Percentiles rank a stretch among this genome's conserved stretches.
These are phyloP conservation scores for Wickerhamomyces rabaulensis DNA, from an alignment of 805 yeast genomes.

Conservation along the genomic window DNA sequence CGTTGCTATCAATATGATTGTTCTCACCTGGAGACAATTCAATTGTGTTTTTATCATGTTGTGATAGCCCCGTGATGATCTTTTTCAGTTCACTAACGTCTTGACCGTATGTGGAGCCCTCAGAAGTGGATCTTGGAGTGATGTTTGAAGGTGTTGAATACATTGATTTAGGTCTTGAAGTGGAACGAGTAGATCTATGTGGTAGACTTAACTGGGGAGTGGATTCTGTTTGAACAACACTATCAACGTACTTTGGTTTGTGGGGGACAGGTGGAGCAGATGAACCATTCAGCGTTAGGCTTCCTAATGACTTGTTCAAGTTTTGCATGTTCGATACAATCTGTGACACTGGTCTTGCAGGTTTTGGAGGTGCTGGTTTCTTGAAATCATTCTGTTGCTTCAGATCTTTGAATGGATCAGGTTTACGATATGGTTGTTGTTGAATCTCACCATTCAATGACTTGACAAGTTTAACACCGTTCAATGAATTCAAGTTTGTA, in stretches of 20 bases:
- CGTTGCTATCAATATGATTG: slow-evolving; percentile 28
- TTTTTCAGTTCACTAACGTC: slow-evolving; percentile 17
- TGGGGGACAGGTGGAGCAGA: slow-evolving; percentile 9
- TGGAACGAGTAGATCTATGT: background rate
- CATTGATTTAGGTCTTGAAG: slow-evolving; percentile 31
- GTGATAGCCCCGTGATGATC: slow-evolving; percentile 25
- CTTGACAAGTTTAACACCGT: background rate
- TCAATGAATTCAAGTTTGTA: background rate
- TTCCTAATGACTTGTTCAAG: slow-evolving; percentile 20
- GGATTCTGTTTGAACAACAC: slow-evolving; percentile 22
- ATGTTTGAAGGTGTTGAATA: slow-evolving; percentile 20
- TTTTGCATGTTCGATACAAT: slow-evolving; percentile 7
- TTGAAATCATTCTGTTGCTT: slow-evolving; percentile 1
- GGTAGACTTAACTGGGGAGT: slow-evolving; percentile 1
- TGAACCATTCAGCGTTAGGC: slow-evolving; percentile 9
- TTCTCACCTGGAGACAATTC: slow-evolving; percentile 21
- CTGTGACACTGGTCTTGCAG: slow-evolving; percentile 15
- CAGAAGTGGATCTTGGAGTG: slow-evolving; percentile 6
- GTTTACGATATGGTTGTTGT: background rate
- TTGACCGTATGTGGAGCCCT: slow-evolving; percentile 2
- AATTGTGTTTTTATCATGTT: slow-evolving; percentile 6
- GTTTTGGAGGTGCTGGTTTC: slow-evolving; percentile 14
- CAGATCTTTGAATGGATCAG: slow-evolving; percentile 8
- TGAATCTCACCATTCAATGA: slow-evolving; percentile 1
- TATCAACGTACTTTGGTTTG: slow-evolving; percentile 23